Conservation (phyloP, 495 filamentous ascomycete genomes). For the Corynascus novoguineensis region DNA sequence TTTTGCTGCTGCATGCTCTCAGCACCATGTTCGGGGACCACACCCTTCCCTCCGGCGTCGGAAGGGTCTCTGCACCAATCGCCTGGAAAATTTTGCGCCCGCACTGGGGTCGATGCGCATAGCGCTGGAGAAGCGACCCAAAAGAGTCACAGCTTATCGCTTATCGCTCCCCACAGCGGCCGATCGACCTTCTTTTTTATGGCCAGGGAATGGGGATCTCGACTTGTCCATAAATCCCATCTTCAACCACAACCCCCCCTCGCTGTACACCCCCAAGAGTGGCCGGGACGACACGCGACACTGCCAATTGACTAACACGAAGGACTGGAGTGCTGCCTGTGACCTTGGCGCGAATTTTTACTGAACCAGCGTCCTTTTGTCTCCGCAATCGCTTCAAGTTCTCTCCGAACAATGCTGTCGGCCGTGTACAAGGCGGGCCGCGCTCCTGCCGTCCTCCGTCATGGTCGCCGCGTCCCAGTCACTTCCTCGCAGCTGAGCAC, state of each 20-base stretch:
- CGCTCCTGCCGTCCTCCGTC: constrained; percentile 45
- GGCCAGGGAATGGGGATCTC: constrained; percentile 12
- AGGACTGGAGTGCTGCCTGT: constrained; percentile 15
- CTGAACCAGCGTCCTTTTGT: constrained; percentile 10
- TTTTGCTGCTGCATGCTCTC: neutral
- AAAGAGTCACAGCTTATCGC: constrained; percentile 29
- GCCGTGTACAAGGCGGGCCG: constrained; percentile 43
- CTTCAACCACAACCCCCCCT: constrained; percentile 6
- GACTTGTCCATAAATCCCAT: constrained; percentile 15
- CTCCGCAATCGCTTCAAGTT: constrained; percentile 7
- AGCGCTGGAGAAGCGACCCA: neutral
- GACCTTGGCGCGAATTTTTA: constrained; percentile 10
- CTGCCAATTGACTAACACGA: constrained; percentile 23
- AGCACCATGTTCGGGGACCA: neutral
- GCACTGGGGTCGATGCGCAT: constrained; percentile 10
- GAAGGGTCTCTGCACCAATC: constrained; percentile 5
- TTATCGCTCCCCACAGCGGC: constrained; percentile 27
- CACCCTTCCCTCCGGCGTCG: constrained; percentile 15
- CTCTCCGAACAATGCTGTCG: constrained; percentile 31
- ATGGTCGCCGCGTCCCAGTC: constrained; percentile 43
- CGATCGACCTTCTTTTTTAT: constrained; percentile 16
- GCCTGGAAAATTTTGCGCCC: constrained; percentile 13
- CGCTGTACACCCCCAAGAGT: constrained; percentile 5
- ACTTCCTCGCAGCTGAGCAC: constrained; percentile 30
- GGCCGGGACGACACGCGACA: constrained; percentile 18